Conservation (phyloP, 176 grass and related monocot species). For the Tuctoria greenei region DNA sequence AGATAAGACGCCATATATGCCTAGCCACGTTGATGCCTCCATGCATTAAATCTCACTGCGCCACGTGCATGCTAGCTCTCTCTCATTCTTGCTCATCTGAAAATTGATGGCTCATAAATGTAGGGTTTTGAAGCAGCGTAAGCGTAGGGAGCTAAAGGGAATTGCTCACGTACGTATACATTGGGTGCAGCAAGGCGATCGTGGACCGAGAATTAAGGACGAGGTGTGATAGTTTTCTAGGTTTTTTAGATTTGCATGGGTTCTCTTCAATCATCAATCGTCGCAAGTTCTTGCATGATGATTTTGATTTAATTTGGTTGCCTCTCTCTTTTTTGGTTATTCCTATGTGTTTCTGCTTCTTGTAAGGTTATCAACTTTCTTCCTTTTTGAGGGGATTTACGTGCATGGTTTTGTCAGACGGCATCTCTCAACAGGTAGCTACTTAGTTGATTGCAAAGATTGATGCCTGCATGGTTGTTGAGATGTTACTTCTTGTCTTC, state of each 20-base stretch:
- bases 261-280: constrained; percentile 37
- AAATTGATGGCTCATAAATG: constrained; percentile 30
- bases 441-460: constrained; percentile 21
- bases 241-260: constrained; percentile 37
- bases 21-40: constrained; percentile 24
- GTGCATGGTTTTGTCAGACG: constrained; percentile 42
- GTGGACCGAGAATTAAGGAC: background rate
- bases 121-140: constrained; percentile 55
- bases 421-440: constrained; percentile 1
- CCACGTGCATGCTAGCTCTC: constrained; percentile 11
- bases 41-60: constrained; percentile 28
- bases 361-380: constrained; percentile 43
- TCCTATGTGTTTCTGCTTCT: constrained; percentile 16
- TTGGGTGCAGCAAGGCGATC: constrained; percentile 35
- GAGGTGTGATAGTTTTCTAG: constrained; percentile 43
- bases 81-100: constrained; percentile 13
- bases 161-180: constrained; percentile 35
- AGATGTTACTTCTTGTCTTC: constrained; percentile 43
- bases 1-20: constrained; percentile 11
- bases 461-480: constrained; percentile 43
- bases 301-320: constrained; percentile 36
- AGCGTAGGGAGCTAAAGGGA: constrained; percentile 28
- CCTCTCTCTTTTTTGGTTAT: background rate
- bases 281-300: constrained; percentile 48
- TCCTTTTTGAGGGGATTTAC: constrained; percentile 32